Evolutionary conservation across 1,284 basidiomycete species (phyloP), one percentile per base, ranked within the genome.

Genomic region (Heliocybe sulcata): DNA sequence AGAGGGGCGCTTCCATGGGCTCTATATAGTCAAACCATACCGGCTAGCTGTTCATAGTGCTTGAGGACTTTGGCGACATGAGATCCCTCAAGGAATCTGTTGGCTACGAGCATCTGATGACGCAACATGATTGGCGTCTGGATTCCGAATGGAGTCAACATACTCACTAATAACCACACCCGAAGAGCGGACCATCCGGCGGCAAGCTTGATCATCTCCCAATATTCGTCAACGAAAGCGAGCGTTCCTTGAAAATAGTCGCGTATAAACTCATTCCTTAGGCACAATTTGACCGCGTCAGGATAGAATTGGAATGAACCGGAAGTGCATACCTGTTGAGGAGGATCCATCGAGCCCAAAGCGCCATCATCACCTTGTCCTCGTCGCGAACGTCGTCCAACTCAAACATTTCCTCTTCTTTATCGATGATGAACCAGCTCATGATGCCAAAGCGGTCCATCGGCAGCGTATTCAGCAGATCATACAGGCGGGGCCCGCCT

Each of bases 311-410:
- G 9, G 12, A 11, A n/a, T 20, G 11, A 19, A 25, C 12, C 31
- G 20, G 19, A n/a, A 19, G 22, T 2, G 54, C 72, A 57, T 54
- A 85, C 86, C 81, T 67, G 61, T 87, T 77, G 33, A 84, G 66
- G 52, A 82, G 68, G 1, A 88, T 85, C 87, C 86, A 90, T 55
- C 88, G 66, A 20, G 73, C 78, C 88, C 87, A 90, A 8, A 90
- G 67, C 1, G 86, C 85, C 55, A 82, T 77, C 73, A 90, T 84
- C 3, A 87, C 81, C 64, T 90, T 90, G 57, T 85, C 80, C 57
- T 89, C 85, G 58, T 88, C 86, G 26, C 73, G 70, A 3, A 88
- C 68, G 60, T 86, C 81, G 58, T 85, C 82, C 45, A 77, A 68
- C 57, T 87, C 83, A 57, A 81, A 87, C 0, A 90, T 73, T 59